phyloP scores from a whole-genome alignment of 331 rosid genomes.

The Ulmus americana region DNA sequence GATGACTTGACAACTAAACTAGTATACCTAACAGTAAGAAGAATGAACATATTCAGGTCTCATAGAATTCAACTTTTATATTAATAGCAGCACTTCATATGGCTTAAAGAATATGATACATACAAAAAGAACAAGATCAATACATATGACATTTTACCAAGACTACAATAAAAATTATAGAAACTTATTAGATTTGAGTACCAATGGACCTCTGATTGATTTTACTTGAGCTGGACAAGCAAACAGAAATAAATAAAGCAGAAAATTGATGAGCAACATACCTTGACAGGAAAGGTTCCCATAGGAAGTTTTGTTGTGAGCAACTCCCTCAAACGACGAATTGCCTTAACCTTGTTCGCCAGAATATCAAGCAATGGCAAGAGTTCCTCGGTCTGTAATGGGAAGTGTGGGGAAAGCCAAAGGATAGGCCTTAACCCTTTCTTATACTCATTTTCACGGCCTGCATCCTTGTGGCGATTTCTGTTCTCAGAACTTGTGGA shows the following conservation, averaged over 20 bases:
- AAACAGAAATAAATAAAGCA: not conserved
- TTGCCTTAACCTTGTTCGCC: conserved; percentile 93
- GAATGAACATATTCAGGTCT: not conserved
- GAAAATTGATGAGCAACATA: conserved; percentile 23
- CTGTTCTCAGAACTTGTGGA: conserved; percentile 49
- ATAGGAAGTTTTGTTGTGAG: conserved; percentile 92
- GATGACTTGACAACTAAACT: not conserved
- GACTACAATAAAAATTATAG: no score
- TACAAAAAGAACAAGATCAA: not conserved
- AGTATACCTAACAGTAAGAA: not conserved
- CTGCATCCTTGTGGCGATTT: conserved; percentile 62
- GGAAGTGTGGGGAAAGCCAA: conserved; percentile 93
- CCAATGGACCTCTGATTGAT: no score
- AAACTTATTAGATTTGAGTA: no score
- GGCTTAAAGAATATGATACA: not conserved
- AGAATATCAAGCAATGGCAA: conserved; percentile 92
- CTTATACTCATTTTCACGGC: conserved; percentile 82
- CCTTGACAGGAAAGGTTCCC: conserved; percentile 99
- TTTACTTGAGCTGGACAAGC: no score
- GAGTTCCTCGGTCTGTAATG: conserved; percentile 73
- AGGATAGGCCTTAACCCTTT: conserved; percentile 95
- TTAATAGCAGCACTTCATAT: not conserved
- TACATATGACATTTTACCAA: no score
- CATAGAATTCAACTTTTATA: not conserved
- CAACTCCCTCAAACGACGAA: conserved; percentile 91